Percentiles rank a stretch among this genome's conserved stretches.
These are phyloP conservation scores for Fusarium veterinarium DNA, from an alignment of 2,329 filamentous ascomycete species.

Conservation along the genomic window DNA sequence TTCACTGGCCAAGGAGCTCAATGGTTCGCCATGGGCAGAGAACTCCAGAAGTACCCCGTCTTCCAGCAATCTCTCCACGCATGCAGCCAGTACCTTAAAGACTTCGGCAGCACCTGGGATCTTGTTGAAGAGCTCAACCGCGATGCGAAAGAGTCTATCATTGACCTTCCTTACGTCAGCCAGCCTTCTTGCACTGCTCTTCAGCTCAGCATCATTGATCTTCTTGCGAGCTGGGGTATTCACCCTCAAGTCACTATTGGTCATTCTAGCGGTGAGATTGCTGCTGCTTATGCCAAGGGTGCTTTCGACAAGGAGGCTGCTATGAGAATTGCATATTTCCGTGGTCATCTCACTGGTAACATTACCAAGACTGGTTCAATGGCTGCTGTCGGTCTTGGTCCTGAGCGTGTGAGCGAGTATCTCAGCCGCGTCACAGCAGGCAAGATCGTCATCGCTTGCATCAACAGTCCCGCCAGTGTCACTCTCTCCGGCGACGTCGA, in stretches of 20 bases:
- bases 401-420: background rate
- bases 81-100: background rate
- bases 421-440: background rate
- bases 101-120: background rate
- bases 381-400: background rate
- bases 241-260: background rate
- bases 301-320: background rate
- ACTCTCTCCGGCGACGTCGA: background rate
- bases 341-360: background rate
- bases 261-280: background rate
- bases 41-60: background rate
- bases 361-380: background rate
- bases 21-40: background rate
- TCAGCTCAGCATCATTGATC: background rate
- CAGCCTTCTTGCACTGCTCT: background rate
- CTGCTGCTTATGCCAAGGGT: background rate
- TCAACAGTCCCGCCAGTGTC: background rate
- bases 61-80: background rate
- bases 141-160: background rate
- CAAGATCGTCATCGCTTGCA: background rate
- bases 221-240: background rate
- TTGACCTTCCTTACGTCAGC: background rate
- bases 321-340: background rate
- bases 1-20: constrained; percentile 7
- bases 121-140: background rate